Percentiles rank a stretch among this genome's conserved stretches.
Conservation (phyloP, 2,329 filamentous ascomycete genomes). For the Clonostachys solani region DNA sequence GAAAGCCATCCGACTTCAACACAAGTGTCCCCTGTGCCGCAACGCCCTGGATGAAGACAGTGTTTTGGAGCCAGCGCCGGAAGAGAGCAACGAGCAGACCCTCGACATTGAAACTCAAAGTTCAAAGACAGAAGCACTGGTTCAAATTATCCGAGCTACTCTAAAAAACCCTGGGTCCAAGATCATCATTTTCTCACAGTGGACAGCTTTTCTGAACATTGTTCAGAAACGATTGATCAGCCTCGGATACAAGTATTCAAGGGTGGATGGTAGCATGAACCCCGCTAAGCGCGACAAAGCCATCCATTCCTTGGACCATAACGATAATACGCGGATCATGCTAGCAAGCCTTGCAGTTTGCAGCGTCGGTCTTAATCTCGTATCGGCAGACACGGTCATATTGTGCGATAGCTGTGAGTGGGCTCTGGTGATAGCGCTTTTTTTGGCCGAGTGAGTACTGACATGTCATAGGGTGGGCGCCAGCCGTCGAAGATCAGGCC, state of each 20-base stretch:
- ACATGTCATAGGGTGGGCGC: conserved; percentile 66
- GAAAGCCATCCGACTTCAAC: conserved; percentile 68
- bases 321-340: conserved; percentile 67
- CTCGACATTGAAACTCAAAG: conserved; percentile 58
- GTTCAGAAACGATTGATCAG: conserved; percentile 64
- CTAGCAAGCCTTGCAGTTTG: conserved; percentile 80
- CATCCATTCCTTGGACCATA: conserved; percentile 61
- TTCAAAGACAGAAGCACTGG: conserved; percentile 77
- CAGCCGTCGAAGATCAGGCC: conserved; percentile 88
- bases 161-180: conserved; percentile 61
- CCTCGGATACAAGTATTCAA: conserved; percentile 58
- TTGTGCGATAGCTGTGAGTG: conserved; percentile 68
- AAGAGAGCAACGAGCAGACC: conserved; percentile 36
- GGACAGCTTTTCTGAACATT: conserved; percentile 70
- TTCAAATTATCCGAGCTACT: conserved; percentile 70
- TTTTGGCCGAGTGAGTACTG: neutral
- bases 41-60: conserved; percentile 57
- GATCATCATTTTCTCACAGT: conserved; percentile 72
- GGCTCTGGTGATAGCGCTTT: neutral
- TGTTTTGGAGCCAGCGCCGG: conserved; percentile 61
- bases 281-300: conserved; percentile 66
- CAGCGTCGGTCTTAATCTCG: conserved; percentile 81
- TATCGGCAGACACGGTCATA: conserved; percentile 81
- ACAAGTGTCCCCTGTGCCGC: conserved; percentile 83
- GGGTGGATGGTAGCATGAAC: conserved; percentile 79